phyloP scores from a whole-genome alignment of 1,139 yeast species.

The Scheffersomyces titani region DNA sequence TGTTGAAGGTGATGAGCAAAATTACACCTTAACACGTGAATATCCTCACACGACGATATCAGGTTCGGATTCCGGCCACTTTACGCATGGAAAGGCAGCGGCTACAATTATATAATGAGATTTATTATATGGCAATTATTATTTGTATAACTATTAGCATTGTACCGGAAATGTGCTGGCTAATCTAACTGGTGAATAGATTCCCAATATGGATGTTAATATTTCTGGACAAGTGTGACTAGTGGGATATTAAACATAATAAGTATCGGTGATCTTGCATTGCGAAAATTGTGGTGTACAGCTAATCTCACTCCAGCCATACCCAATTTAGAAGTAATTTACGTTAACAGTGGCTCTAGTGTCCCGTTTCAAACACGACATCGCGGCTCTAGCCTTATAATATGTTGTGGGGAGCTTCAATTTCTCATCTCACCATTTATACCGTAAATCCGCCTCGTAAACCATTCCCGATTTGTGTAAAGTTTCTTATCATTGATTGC shows the following conservation, averaged over 20 bases:
- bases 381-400: not conserved
- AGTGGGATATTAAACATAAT: no score
- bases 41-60: not conserved
- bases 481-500: not conserved
- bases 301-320: not conserved
- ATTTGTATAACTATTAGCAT: not conserved
- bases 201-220: not conserved
- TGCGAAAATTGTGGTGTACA: not conserved
- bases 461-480: not conserved
- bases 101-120: not conserved
- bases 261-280: not conserved
- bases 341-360: not conserved
- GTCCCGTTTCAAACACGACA: not conserved
- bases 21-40: not conserved
- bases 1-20: not conserved
- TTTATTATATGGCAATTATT: not conserved
- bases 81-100: not conserved
- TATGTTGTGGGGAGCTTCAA: not conserved
- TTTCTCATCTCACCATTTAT: not conserved
- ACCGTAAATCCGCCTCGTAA: not conserved
- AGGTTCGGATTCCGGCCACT: not conserved
- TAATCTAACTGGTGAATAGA: not conserved
- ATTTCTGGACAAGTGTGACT: not conserved
- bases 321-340: not conserved
- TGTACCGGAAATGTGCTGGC: not conserved